Percentiles rank a stretch among this genome's conserved stretches.
These are phyloP conservation scores for Cinchona pubescens DNA, from an alignment of 257 asterid genomes.

Conservation along the genomic window DNA sequence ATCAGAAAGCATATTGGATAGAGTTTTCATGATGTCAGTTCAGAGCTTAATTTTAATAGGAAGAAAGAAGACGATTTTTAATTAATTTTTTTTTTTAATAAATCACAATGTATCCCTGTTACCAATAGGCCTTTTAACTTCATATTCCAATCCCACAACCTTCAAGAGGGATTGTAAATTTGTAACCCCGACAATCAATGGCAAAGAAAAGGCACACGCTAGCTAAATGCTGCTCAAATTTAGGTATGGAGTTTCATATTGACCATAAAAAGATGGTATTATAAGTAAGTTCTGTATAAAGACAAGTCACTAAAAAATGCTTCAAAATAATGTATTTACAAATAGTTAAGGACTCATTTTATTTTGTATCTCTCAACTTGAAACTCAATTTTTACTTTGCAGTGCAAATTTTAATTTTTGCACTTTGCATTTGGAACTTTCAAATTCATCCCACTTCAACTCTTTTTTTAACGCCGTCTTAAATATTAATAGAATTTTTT, in stretches of 20 bases:
- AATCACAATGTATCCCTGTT: neutral
- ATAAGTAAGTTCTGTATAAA: neutral
- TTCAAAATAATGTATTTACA: too few species aligned
- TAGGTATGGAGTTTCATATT: neutral
- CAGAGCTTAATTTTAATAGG: neutral
- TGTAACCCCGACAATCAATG: neutral
- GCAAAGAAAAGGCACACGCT: neutral
- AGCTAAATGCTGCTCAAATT: neutral
- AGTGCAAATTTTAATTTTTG: too few species aligned
- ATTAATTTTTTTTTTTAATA: neutral
- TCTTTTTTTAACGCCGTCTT: too few species aligned
- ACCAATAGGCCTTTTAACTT: too few species aligned
- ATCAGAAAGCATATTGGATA: conserved; percentile 15
- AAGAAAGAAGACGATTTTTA: neutral
- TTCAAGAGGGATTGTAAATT: neutral
- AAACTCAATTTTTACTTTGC: too few species aligned
- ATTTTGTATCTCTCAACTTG: too few species aligned
- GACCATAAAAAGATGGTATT: too few species aligned
- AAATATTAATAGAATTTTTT: too few species aligned
- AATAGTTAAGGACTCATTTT: too few species aligned
- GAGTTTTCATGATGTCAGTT: neutral
- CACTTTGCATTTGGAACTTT: too few species aligned
- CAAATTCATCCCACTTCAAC: too few species aligned
- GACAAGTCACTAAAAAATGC: neutral
- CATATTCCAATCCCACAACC: conserved; percentile 1